Evolutionary conservation across 495 filamentous ascomycete species (phyloP).

Genomic region (Penicillium coffeae): DNA sequence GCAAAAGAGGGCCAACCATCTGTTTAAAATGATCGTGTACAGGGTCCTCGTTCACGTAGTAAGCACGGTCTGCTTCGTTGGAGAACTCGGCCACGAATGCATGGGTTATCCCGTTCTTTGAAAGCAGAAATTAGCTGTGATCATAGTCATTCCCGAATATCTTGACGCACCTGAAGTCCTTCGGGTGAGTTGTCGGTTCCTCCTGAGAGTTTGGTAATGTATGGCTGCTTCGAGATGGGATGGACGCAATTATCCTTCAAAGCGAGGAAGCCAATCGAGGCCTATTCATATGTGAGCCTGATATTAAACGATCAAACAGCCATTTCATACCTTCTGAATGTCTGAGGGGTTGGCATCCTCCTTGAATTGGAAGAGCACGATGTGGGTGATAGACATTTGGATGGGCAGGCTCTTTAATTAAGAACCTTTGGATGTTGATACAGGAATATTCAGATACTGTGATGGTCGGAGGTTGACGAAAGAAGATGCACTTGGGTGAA

Average conservation of each 20-base stretch:
- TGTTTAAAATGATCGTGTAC: constrained; percentile 34
- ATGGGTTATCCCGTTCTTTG: constrained; percentile 36
- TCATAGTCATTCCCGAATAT: too few relatives aligned
- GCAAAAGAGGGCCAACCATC: constrained; percentile 27
- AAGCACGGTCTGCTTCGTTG: constrained; percentile 37
- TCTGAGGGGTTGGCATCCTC: constrained; percentile 29
- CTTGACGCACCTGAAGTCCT: constrained; percentile 53
- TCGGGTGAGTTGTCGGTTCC: constrained; percentile 64
- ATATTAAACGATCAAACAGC: too few relatives aligned
- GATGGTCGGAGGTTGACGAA: too few relatives aligned
- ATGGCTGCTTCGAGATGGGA: constrained; percentile 36
- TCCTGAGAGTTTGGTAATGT: constrained; percentile 54
- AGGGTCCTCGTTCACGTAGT: constrained; percentile 41
- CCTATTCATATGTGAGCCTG: constrained; percentile 10
- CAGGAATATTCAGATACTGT: too few relatives aligned
- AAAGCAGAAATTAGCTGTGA: background rate
- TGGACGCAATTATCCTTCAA: constrained; percentile 42
- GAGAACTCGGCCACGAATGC: constrained; percentile 43
- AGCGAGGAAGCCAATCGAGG: constrained; percentile 31
- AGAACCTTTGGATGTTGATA: too few relatives aligned
- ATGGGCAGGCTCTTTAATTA: too few relatives aligned
- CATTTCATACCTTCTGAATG: constrained; percentile 52
- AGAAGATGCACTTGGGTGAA: too few relatives aligned
- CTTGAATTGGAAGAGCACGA: constrained; percentile 63
- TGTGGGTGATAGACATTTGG: constrained; percentile 52